Percentiles rank a stretch among this genome's conserved stretches.
Evolutionary conservation across 371 early-diverging fungal species (phyloP).

Genomic region (Basidiobolus heterosporus): DNA sequence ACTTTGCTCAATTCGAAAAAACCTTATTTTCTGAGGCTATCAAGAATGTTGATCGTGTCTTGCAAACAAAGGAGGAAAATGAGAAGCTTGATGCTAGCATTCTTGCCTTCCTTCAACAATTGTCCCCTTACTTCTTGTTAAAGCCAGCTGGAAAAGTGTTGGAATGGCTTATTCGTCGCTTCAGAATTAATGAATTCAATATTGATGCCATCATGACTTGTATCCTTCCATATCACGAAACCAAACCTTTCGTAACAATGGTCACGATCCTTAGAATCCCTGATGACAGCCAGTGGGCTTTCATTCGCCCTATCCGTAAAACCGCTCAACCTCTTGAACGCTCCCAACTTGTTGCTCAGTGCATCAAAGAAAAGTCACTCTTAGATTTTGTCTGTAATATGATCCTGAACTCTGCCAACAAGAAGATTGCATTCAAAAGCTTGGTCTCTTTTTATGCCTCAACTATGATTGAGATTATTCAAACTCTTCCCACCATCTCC

Average conservation of each 20-base stretch:
- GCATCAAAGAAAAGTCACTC: conserved; percentile 34
- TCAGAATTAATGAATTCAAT: conserved; percentile 75
- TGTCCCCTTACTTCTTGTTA: conserved; percentile 71
- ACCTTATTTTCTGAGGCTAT: conserved; percentile 67
- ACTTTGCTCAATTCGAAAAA: conserved; percentile 49
- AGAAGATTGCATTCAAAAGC: conserved; percentile 19
- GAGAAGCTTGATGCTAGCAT: conserved; percentile 60
- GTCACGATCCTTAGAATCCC: conserved; percentile 31
- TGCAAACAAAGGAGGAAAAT: conserved; percentile 64
- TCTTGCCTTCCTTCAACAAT: conserved; percentile 41
- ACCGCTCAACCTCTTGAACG: conserved; percentile 41
- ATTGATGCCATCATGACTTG: conserved; percentile 55
- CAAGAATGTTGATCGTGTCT: conserved; percentile 55
- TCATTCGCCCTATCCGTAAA: conserved; percentile 39
- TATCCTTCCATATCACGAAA: conserved; percentile 85
- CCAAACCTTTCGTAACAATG: conserved; percentile 68
- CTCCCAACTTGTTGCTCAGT: conserved; percentile 32
- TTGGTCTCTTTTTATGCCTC: conserved; percentile 50
- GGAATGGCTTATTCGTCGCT: conserved; percentile 87
- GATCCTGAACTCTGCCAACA: conserved; percentile 17
- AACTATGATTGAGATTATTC: conserved; percentile 37
- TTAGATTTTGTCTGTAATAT: conserved; percentile 50
- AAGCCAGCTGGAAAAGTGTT: conserved; percentile 69
- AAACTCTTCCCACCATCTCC: conserved; percentile 22
- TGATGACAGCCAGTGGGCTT: conserved; percentile 44